Conservation (phyloP, 441 rosid genomes). For the Viola pubescens region DNA sequence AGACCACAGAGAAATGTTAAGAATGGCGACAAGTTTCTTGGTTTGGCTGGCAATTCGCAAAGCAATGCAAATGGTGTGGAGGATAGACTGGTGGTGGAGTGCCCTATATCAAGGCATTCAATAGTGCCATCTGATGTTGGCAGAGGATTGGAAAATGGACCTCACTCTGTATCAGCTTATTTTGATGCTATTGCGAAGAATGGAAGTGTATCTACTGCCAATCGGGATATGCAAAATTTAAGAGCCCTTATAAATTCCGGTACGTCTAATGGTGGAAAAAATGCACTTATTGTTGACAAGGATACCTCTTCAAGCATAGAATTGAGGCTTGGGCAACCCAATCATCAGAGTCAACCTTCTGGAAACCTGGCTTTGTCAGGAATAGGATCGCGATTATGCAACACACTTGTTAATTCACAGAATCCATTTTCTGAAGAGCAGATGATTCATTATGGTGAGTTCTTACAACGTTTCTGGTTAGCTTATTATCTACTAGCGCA, state of each 20-base stretch:
- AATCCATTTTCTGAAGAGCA: constrained; percentile 24
- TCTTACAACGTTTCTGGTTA: constrained; percentile 11
- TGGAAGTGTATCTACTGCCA: constrained; percentile 17
- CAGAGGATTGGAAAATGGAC: constrained; percentile 23
- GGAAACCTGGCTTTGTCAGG: constrained; percentile 28
- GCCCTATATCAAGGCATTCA: constrained; percentile 22
- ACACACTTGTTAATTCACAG: constrained; percentile 14
- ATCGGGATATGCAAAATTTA: constrained; percentile 19
- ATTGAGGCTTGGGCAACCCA: constrained; percentile 53
- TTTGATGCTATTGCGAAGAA: constrained; percentile 22
- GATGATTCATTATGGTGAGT: constrained; percentile 31
- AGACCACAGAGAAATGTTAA: constrained; percentile 22
- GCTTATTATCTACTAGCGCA: constrained; percentile 4
- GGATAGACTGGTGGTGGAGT: constrained; percentile 20
- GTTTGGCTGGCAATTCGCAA: constrained; percentile 19
- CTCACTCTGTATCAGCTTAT: constrained; percentile 21
- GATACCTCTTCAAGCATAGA: constrained; percentile 36
- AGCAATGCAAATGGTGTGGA: constrained; percentile 17
- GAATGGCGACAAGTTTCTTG: constrained; percentile 24
- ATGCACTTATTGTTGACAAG: constrained; percentile 18
- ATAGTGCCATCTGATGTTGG: constrained; percentile 21
- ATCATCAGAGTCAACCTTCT: constrained; percentile 27
- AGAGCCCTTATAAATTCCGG: constrained; percentile 17
- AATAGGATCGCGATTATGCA: constrained; percentile 18
- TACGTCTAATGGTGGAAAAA: constrained; percentile 15